Evolutionary conservation across 1,284 basidiomycete species (phyloP).

Genomic region (Pseudozyma hubeiensis): DNA sequence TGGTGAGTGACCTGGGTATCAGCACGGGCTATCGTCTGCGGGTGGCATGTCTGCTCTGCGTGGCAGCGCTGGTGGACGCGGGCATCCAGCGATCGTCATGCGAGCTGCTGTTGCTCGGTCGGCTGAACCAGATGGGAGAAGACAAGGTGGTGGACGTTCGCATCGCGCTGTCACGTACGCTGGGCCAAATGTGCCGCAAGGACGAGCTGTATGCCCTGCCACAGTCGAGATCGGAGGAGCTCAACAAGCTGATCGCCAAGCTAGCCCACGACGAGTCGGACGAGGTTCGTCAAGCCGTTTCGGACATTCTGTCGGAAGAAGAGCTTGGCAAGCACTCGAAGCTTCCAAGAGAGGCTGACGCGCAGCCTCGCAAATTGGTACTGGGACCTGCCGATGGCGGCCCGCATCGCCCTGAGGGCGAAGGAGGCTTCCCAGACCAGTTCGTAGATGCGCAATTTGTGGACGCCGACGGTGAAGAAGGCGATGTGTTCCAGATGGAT

Average conservation of each 20-base stretch:
- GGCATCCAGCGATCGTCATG: slow-evolving; percentile 68
- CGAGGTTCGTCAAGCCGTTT: slow-evolving; percentile 57
- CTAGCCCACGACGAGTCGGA: slow-evolving; percentile 53
- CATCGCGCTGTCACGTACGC: slow-evolving; percentile 81
- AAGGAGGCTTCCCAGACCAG: slow-evolving; percentile 30
- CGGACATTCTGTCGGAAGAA: slow-evolving; percentile 35
- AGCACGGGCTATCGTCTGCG: slow-evolving; percentile 63
- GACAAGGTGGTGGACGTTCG: slow-evolving; percentile 83
- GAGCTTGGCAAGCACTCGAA: slow-evolving; percentile 18
- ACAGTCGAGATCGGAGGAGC: slow-evolving; percentile 42
- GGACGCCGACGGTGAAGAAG: slow-evolving; percentile 28
- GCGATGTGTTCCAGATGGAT: slow-evolving; percentile 46
- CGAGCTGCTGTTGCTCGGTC: slow-evolving; percentile 76
- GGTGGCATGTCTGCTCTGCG: slow-evolving; percentile 57
- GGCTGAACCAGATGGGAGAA: slow-evolving; percentile 77
- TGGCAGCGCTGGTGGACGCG: slow-evolving; percentile 52
- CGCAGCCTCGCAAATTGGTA: slow-evolving; percentile 39
- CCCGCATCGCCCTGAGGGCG: slow-evolving; percentile 40
- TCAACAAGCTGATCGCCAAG: slow-evolving; percentile 53
- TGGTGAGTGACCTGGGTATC: slow-evolving; percentile 63
- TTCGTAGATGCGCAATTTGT: slow-evolving; percentile 34
- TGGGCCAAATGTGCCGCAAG: slow-evolving; percentile 71
- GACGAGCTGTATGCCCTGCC: slow-evolving; percentile 64
- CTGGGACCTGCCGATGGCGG: slow-evolving; percentile 64
- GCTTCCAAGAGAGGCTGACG: slow-evolving; percentile 1